Conservation (phyloP, 2,329 filamentous ascomycete genomes). For the Colletotrichum sublineola region DNA sequence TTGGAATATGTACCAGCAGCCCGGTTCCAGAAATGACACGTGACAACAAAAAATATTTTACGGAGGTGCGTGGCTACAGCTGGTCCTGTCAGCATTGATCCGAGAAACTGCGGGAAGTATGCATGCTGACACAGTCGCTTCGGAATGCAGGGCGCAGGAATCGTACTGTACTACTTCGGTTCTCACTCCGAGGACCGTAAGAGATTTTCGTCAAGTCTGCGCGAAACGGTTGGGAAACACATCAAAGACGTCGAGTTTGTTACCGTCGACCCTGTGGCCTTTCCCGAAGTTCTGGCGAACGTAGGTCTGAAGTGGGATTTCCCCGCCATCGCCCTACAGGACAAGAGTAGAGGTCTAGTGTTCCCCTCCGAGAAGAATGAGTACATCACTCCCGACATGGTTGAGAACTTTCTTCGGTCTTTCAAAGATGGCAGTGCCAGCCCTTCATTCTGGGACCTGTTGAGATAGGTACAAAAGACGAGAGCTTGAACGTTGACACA, state of each 20-base stretch:
- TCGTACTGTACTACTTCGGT: conserved; percentile 50
- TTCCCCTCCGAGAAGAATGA: conserved; percentile 17
- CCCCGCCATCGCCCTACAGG: conserved; percentile 32
- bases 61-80: background rate
- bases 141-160: background rate
- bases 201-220: conserved; percentile 53
- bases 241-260: conserved; percentile 61
- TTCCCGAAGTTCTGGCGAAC: conserved; percentile 56
- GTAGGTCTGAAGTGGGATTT: conserved; percentile 50
- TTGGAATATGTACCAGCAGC: conserved; percentile 54
- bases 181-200: conserved; percentile 49
- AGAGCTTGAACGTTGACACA: background rate
- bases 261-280: conserved; percentile 60
- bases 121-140: background rate
- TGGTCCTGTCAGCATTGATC: background rate
- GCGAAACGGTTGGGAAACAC: conserved; percentile 58
- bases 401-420: conserved; percentile 19
- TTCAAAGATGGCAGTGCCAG: background rate
- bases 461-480: background rate
- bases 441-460: conserved; percentile 4
- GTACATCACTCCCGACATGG: conserved; percentile 24
- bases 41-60: conserved; percentile 56
- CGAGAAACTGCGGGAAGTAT: background rate
- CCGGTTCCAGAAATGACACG: conserved; percentile 60
- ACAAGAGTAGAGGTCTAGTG: conserved; percentile 21